Percentiles rank a stretch among this genome's conserved stretches.
Conservation (phyloP, 2,329 filamentous ascomycete genomes). For the Cladorrhinum sp. region DNA sequence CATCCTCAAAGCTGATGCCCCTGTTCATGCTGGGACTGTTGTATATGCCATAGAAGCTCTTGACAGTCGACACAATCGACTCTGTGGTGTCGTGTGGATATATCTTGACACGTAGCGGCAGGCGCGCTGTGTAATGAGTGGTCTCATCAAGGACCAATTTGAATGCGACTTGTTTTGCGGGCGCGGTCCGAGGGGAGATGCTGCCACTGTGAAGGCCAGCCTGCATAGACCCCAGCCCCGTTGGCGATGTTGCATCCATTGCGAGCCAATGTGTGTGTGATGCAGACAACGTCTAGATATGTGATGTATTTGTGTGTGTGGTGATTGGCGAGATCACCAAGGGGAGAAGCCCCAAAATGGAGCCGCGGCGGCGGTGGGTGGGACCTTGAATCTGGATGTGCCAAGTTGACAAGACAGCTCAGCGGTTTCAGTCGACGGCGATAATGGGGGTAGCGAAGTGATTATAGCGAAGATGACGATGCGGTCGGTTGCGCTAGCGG, state of each 20-base stretch:
- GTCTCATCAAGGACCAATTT: conserved; percentile 68
- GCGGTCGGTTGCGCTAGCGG: conserved; percentile 8
- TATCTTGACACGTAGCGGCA: conserved; percentile 86
- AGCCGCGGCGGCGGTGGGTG: background rate
- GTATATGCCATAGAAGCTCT: conserved; percentile 98
- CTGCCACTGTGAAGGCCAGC: conserved; percentile 38
- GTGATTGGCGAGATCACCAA: conserved; percentile 24
- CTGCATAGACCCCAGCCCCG: conserved; percentile 28
- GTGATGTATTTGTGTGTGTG: conserved; percentile 7
- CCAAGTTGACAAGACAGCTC: conserved; percentile 27
- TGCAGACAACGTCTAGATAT: conserved; percentile 1
- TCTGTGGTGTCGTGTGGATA: conserved; percentile 95
- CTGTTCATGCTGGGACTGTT: conserved; percentile 65
- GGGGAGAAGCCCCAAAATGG: conserved; percentile 25
- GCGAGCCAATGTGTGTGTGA: conserved; percentile 26
- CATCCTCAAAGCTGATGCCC: conserved; percentile 94
- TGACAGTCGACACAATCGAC: conserved; percentile 96
- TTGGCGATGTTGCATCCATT: conserved; percentile 50
- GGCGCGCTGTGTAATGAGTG: conserved; percentile 66
- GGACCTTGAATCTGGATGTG: background rate
- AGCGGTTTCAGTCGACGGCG: conserved; percentile 33
- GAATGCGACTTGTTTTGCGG: conserved; percentile 72
- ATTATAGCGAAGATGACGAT: conserved; percentile 7
- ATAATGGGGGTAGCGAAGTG: conserved; percentile 13
- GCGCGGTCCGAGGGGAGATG: conserved; percentile 42